Evolutionary conservation across 2,329 filamentous ascomycete species (phyloP), one percentile per base, ranked within the genome.

Genomic region (Claviceps maximensis): DNA sequence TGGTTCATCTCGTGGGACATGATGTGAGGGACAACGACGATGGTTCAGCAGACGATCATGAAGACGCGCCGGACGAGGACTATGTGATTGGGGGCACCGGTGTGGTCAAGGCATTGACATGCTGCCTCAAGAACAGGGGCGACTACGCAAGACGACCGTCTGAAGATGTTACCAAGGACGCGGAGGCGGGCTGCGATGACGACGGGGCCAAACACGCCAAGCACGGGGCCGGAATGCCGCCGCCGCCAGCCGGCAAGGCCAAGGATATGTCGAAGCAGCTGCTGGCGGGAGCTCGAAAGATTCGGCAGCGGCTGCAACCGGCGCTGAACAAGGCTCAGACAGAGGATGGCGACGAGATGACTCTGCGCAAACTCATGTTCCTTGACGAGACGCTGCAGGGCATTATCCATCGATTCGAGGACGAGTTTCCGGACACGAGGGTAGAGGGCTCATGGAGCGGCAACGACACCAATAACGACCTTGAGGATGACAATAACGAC

Each of bases 51-150:
- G 82, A 84, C 47, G 79, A 84, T 23, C 75, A 81, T 45, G 81
- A 84, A 2, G 75, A 83, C 12, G 85, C 89, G 7, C 87, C 89
- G 0, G 89, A 95, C 58, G 86, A 95, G 54, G 89, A 96, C 66
- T 97, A 97, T 67, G 89, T 97, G 46, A 93, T 97, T 61, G 90
- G 91, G 21, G 91, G 91, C 17, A 95, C 89, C 0, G 93, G 91
- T 27, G 89, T 98, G 1, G 91, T 95, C 49, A 96, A 95, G 70
- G 93, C 93, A 4, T 74, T 98, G 47, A 84, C 88, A 52, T 94
- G 94, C 61, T 95, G 90, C 62, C 74, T 98, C 49, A 84, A 89
- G 60, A 94, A 95, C 64, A 82, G 87, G 55, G 66, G 68, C 4
- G 77, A 83, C 51, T 83, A 85, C 52, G 79, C 79, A 31, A 71